A percentile compares a stretch with the other conserved stretches of the same genome.
Evolutionary conservation across 768 basidiomycete genomes (phyloP).

Genomic region (Boletus insuetus): DNA sequence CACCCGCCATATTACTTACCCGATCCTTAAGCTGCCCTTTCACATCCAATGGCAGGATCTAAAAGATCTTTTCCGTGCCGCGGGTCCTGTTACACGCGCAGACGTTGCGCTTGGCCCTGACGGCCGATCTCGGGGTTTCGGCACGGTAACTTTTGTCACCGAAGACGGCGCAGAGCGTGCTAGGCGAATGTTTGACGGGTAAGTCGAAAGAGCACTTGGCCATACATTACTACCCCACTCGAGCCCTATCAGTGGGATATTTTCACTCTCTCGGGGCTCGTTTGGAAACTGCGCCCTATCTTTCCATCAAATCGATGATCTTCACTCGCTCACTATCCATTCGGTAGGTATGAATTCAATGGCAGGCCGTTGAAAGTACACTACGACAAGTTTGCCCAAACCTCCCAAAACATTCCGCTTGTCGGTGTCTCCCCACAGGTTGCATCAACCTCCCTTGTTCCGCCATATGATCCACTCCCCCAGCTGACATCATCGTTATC

Average conservation of each 20-base stretch:
- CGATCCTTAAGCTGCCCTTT: constrained; percentile 70
- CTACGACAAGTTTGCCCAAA: constrained; percentile 76
- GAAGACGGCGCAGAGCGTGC: constrained; percentile 84
- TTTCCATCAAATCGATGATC: neutral
- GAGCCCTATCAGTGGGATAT: neutral
- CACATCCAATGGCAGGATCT: constrained; percentile 98
- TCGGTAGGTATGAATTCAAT: constrained; percentile 77
- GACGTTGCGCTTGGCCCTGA: constrained; percentile 88
- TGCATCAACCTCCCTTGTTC: constrained; percentile 9
- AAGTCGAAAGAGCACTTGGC: constrained; percentile 25
- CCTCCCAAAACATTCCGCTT: constrained; percentile 26
- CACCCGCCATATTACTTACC: constrained; percentile 15
- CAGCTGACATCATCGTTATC: constrained; percentile 22
- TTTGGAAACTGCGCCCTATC: neutral
- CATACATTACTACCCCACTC: neutral
- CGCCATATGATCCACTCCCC: constrained; percentile 23
- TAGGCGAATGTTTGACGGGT: constrained; percentile 90
- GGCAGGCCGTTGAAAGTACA: constrained; percentile 87
- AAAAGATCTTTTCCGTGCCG: constrained; percentile 91
- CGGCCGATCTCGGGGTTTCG: constrained; percentile 88
- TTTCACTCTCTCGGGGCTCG: no score
- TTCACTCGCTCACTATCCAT: constrained; percentile 6
- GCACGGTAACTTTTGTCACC: constrained; percentile 84
- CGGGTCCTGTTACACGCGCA: constrained; percentile 86
- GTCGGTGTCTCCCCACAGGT: constrained; percentile 23